Base-by-base conservation (phyloP, 306 rosid genomes). In the Ceratonia siliqua region DNA sequence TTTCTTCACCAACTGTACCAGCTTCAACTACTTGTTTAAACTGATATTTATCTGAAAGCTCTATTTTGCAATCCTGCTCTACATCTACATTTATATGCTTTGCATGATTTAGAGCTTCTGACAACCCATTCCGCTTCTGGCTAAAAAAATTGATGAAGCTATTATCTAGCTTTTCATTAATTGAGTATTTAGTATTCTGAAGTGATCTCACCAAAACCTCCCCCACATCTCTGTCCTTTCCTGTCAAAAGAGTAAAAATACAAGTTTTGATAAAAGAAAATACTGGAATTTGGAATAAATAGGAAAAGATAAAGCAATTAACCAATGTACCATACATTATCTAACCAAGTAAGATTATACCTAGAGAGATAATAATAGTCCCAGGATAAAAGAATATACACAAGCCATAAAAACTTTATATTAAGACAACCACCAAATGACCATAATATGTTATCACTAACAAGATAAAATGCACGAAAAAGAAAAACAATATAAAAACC, bases 101-200 rank as follows among this genome's bases (percentile, higher is more conserved):
- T 68, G 64, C 78, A 74, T 84, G 74, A 63, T 50, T 33, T 54
- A 54, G 61, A 78, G 84, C 79, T 39, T 74, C 89, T 45, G 85
- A 66, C 21, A 75, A 73, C 41, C 59, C 67, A 33, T 72, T 79
- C 28, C 55, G 74, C 62, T 84, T 91, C 75, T 57, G 85, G 55
- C 89, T 77, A 76, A 88, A 88, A 71, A 91, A 32, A 65, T 71
- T 76, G 77, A 91, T 85, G 73, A 58, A 65, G 82, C 94, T 87
- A 66, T 87, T 85, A 66, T 90, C 91, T 59, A 94, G 83, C 79
- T 91, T 94, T 76, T 94, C 97, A 79, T 94, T 87, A 42, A 94
- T 76, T 0, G 92, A 86, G 82, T 83, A 91, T 75, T 91, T 90
- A 59, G 90, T 81, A 76, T 87, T 87, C 78, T 94, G 98, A 72